Conservation (phyloP, 345 rosid genomes). For the Populus nigra region DNA sequence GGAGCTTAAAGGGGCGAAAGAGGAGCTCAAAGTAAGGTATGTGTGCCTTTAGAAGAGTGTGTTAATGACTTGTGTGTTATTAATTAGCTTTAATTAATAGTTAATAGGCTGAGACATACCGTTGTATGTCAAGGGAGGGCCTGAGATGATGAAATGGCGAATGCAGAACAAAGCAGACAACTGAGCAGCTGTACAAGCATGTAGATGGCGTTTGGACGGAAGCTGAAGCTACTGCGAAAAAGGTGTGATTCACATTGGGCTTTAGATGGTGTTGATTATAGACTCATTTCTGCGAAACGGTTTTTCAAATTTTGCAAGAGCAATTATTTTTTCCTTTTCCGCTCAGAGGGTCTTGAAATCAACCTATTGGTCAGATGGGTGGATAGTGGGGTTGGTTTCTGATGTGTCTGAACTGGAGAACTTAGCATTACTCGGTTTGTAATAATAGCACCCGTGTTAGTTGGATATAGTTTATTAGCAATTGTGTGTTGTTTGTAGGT, state of each 20-base stretch:
- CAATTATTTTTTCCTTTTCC: background rate
- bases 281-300: background rate
- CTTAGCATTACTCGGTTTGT: background rate
- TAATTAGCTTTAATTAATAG: conserved; percentile 37
- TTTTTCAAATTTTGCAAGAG: background rate
- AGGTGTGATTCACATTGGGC: conserved; percentile 41
- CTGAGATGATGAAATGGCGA: conserved; percentile 69
- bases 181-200: conserved; percentile 82
- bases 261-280: background rate
- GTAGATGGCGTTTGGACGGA: conserved; percentile 88
- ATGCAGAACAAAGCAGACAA: conserved; percentile 90
- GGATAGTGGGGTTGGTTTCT: background rate
- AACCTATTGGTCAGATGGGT: background rate
- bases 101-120: conserved; percentile 55
- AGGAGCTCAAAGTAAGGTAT: conserved; percentile 76
- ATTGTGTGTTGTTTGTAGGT: conserved; percentile 44
- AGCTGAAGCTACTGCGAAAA: conserved; percentile 85
- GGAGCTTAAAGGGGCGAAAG: conserved; percentile 65
- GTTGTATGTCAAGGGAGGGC: conserved; percentile 61
- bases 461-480: background rate
- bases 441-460: background rate
- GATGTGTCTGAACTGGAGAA: background rate
- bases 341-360: background rate
- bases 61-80: background rate
- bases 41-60: background rate